These are phyloP conservation scores for Closterium sp. DNA, from an alignment of 139 green algal species.

Conservation along the genomic window DNA sequence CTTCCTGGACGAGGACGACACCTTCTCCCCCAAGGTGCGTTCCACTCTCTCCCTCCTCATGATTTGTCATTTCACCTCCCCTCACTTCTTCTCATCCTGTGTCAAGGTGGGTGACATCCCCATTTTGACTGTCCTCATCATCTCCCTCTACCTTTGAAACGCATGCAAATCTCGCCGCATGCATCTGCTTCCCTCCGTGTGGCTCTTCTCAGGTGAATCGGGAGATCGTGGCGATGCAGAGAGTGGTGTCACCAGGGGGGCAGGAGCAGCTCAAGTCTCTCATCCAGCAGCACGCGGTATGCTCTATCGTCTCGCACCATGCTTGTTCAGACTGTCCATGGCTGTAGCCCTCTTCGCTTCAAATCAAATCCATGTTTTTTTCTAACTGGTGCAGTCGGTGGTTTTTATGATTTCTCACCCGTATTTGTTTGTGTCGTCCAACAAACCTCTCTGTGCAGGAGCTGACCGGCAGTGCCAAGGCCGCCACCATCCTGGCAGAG, in stretches of 20 bases:
- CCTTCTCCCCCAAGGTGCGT: slow-evolving; percentile 75
- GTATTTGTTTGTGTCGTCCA: background rate
- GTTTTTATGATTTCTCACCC: background rate
- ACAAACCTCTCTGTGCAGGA: slow-evolving; percentile 52
- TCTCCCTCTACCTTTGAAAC: background rate
- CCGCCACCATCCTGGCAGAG: slow-evolving; percentile 71
- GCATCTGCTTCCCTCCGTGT: background rate
- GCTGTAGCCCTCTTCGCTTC: background rate
- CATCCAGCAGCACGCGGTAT: slow-evolving; percentile 69
- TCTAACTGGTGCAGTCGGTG: background rate
- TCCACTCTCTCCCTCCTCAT: background rate
- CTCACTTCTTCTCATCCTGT: background rate
- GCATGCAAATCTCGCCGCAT: background rate
- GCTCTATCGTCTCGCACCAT: background rate
- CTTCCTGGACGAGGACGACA: slow-evolving; percentile 92
- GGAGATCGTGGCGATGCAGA: slow-evolving; percentile 94
- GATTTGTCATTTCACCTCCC: background rate
- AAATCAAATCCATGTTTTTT: background rate
- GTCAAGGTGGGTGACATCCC: too few relatives aligned
- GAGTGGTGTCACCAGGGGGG: slow-evolving; percentile 78
- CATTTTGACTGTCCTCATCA: background rate
- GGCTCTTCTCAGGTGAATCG: slow-evolving; percentile 75
- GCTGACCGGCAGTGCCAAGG: slow-evolving; percentile 76
- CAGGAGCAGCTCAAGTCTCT: slow-evolving; percentile 82
- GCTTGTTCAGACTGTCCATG: background rate